A percentile compares a stretch with the other conserved stretches of the same genome.
Conservation (phyloP, 2,329 filamentous ascomycete genomes). For the Ophiostoma piceae region DNA sequence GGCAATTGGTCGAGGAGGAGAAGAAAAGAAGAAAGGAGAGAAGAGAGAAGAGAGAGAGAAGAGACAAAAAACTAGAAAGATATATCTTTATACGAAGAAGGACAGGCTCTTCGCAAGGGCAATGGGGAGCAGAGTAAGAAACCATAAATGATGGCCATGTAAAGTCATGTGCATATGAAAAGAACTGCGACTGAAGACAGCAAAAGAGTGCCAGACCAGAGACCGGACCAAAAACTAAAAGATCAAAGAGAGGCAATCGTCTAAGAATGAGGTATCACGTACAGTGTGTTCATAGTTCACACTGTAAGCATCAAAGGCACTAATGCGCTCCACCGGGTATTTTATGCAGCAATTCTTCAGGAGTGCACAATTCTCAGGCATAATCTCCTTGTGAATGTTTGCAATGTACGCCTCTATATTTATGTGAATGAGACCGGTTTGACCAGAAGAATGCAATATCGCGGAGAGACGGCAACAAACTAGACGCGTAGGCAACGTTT, state of each 20-base stretch:
- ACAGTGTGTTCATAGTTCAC: background rate
- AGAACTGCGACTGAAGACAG: too few relatives aligned
- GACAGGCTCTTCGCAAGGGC: too few relatives aligned
- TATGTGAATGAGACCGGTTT: background rate
- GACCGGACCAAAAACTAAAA: too few relatives aligned
- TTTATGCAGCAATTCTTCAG: constrained; percentile 4
- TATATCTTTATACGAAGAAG: too few relatives aligned
- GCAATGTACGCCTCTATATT: too few relatives aligned
- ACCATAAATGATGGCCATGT: too few relatives aligned
- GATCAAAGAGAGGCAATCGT: background rate
- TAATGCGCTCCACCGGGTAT: background rate
- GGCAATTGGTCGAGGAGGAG: background rate
- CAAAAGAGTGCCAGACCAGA: too few relatives aligned
- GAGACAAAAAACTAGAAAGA: too few relatives aligned
- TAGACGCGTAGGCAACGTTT: too few relatives aligned
- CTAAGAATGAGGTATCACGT: background rate
- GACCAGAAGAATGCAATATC: background rate
- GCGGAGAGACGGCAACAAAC: background rate
- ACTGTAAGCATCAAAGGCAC: background rate
- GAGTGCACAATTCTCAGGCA: background rate
- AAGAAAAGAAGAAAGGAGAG: background rate
- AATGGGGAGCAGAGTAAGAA: too few relatives aligned
- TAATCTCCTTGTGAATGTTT: background rate
- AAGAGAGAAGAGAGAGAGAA: background rate
- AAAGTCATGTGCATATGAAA: too few relatives aligned